phyloP scores from a whole-genome alignment of 2,329 filamentous ascomycete genomes.

The Fusarium sp. region DNA sequence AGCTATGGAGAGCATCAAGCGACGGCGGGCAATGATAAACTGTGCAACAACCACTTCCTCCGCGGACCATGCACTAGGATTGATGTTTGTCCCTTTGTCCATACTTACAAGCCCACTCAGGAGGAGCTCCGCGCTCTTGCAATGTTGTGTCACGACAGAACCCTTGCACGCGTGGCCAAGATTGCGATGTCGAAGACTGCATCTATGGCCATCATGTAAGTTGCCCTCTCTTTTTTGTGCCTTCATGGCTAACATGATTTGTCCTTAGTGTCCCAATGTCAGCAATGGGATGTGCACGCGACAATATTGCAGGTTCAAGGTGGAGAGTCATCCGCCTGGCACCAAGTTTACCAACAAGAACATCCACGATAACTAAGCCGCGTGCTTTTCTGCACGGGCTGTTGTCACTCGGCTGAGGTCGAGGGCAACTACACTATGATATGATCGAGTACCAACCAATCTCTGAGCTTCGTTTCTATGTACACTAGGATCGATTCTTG shows the following conservation, averaged over 20 bases:
- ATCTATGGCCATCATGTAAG: constrained; percentile 74
- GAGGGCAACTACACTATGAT: not conserved
- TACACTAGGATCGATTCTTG: constrained; percentile 11
- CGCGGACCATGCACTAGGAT: constrained; percentile 67
- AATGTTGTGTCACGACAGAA: constrained; percentile 66
- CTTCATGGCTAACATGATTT: constrained; percentile 13
- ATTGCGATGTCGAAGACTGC: constrained; percentile 68
- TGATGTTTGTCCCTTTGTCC: constrained; percentile 67
- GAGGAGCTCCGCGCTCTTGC: constrained; percentile 69
- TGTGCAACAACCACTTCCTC: constrained; percentile 73
- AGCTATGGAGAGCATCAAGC: constrained; percentile 67
- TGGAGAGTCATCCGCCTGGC: constrained; percentile 67
- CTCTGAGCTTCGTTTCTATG: constrained; percentile 14
- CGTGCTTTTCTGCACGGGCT: not conserved
- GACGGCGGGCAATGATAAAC: constrained; percentile 66
- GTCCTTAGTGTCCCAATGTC: constrained; percentile 64
- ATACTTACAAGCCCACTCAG: constrained; percentile 63
- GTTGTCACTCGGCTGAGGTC: not conserved
- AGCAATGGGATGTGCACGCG: constrained; percentile 63
- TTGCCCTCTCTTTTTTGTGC: constrained; percentile 14
- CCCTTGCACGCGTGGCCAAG: constrained; percentile 68
- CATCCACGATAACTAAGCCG: constrained; percentile 49
- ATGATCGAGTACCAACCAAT: not conserved
- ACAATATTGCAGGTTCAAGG: constrained; percentile 67
- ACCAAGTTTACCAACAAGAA: constrained; percentile 61